A percentile compares a stretch with the other conserved stretches of the same genome.
Evolutionary conservation across 148 eudicot genomes (phyloP).

Genomic region (Cornus suecica): DNA sequence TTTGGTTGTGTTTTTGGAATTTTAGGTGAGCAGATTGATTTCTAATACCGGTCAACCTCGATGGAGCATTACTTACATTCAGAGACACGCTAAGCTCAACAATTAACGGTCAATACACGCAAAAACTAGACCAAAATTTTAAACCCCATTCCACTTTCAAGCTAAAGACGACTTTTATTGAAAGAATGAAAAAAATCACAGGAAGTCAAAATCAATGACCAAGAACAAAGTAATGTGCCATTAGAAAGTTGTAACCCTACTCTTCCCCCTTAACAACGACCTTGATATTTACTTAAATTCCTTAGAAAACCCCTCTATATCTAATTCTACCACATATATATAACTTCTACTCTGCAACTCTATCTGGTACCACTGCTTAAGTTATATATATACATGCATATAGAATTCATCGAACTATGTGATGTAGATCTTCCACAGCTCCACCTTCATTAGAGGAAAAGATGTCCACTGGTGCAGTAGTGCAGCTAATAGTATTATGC

Average conservation of each 20-base stretch:
- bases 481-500: constrained; percentile 21
- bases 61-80: no score
- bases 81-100: no score
- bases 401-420: background rate
- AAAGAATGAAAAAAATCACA: background rate
- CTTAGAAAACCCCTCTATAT: background rate
- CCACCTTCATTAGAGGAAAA: constrained; percentile 28
- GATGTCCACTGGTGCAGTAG: constrained; percentile 39
- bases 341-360: background rate
- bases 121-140: no score
- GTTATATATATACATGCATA: constrained; percentile 6
- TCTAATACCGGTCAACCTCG: no score
- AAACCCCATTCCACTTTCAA: no score
- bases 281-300: background rate
- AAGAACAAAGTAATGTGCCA: background rate
- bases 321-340: background rate
- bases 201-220: background rate
- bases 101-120: no score
- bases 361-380: background rate
- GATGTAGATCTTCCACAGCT: constrained; percentile 15
- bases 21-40: no score
- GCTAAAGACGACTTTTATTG: no score
- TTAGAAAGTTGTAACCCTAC: background rate
- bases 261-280: background rate
- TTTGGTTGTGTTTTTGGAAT: no score